Percentiles rank a stretch among this genome's conserved stretches.
Conservation (phyloP, 164 flowering plant genomes). For the Brasenia schreberi region DNA sequence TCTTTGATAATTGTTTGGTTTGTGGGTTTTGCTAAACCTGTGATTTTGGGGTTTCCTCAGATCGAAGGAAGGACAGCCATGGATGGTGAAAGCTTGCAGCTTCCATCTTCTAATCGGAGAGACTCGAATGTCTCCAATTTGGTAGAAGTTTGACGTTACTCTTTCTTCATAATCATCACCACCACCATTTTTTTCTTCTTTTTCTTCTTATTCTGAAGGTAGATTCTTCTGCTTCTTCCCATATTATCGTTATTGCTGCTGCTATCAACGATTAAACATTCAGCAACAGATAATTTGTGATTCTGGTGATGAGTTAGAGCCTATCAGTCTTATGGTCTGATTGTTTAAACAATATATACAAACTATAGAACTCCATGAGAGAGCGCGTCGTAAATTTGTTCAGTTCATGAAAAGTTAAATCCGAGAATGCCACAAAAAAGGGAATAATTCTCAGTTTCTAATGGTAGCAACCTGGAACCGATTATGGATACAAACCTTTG, state of each 20-base stretch:
- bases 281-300: neutral
- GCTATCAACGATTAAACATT: neutral
- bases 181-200: neutral
- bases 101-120: constrained; percentile 10
- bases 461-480: neutral
- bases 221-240: neutral
- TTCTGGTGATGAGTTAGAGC: too few relatives aligned
- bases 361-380: too few relatives aligned
- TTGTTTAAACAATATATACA: too few relatives aligned
- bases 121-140: constrained; percentile 8
- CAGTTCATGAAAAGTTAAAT: too few relatives aligned
- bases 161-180: neutral
- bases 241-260: neutral
- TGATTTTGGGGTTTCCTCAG: constrained; percentile 1
- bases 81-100: constrained; percentile 5
- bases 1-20: too few relatives aligned
- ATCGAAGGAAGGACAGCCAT: constrained; percentile 3
- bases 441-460: too few relatives aligned
- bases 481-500: neutral
- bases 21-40: neutral
- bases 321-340: too few relatives aligned
- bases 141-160: neutral
- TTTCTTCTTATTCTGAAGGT: neutral
- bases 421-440: too few relatives aligned
- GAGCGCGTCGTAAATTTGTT: too few relatives aligned